Percentiles rank a stretch among this genome's conserved stretches.
These are phyloP conservation scores for Rhododendron mucronatum DNA, from an alignment of 148 eudicot species.

Conservation along the genomic window DNA sequence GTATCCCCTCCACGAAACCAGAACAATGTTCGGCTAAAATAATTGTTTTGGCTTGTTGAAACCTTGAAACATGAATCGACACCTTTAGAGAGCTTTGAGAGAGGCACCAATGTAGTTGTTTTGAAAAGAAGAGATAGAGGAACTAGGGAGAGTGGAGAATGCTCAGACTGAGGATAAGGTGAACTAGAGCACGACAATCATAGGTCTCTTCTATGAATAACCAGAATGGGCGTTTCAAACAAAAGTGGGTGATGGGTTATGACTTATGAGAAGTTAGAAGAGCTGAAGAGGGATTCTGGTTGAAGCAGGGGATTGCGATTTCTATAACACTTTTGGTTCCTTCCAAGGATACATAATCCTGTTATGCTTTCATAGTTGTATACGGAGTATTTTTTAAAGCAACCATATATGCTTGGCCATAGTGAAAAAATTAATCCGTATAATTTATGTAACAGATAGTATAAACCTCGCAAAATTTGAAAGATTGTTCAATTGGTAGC, in stretches of 20 bases:
- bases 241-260: background rate
- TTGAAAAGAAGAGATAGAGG: background rate
- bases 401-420: background rate
- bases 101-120: background rate
- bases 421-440: too few species aligned
- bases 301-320: background rate
- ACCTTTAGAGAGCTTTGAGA: background rate
- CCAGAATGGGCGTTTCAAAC: background rate
- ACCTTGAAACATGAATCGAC: too few species aligned
- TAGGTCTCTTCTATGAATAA: background rate
- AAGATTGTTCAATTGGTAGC: too few species aligned
- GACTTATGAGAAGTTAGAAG: background rate
- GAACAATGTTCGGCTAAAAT: background rate
- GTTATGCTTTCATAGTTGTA: background rate
- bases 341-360: background rate
- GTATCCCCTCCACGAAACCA: background rate
- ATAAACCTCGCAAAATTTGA: too few species aligned
- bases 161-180: background rate
- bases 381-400: background rate
- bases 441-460: too few species aligned
- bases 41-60: background rate
- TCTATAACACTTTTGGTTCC: background rate
- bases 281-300: background rate
- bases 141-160: background rate
- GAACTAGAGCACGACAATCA: background rate